Base-by-base conservation (phyloP, 176 grass and related monocot genomes). In the Stipa capillata region DNA sequence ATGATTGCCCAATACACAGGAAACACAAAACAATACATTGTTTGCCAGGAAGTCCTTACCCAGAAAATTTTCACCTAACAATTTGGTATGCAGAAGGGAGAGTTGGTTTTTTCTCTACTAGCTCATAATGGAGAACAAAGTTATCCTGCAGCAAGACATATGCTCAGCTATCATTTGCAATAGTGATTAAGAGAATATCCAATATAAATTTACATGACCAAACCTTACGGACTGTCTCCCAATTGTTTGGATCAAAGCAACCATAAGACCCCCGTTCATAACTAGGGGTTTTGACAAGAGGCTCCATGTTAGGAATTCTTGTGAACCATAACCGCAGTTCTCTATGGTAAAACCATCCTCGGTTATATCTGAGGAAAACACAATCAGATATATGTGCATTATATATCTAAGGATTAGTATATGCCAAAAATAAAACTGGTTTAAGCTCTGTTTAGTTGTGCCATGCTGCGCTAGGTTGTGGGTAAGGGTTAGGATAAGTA, bases 301-400 rank as follows among this genome's bases (percentile, higher is more conserved):
- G 86, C 68, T 99, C 96, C 57, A 86, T 27, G 42, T 94, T 97
- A 59, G 89, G 40, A 66, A 84, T 62, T 83, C 82, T 93, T 71
- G 65, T 85, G 66, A 99, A 69, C 96, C 96, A 99, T 13, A 88
- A 50, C 35, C 84, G 62, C 52, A 87, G 35, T 69, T 95, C 92
- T 86, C 62, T 99, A 55, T 99, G 96, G 88, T 99, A 99, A 88
- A 95, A 91, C 96, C 96, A 99, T 78, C 92, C 90, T 71, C 92
- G 90, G 14, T 69, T 79, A 73, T 84, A 99, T 55, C 96, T 99
- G 78, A 62, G 4, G 69, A 63, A 56, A 76, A 77, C 8, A n/a
- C n/a, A n/a, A n/a, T n/a, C n/a, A n/a, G 21, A 21, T 56, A 44
- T 13, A 74, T 48, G 24, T 34, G 47, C 11, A 85, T 56, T 77